These are phyloP conservation scores for Chaetothyriales sp. DNA, from an alignment of 2,329 filamentous ascomycete species.

Conservation along the genomic window DNA sequence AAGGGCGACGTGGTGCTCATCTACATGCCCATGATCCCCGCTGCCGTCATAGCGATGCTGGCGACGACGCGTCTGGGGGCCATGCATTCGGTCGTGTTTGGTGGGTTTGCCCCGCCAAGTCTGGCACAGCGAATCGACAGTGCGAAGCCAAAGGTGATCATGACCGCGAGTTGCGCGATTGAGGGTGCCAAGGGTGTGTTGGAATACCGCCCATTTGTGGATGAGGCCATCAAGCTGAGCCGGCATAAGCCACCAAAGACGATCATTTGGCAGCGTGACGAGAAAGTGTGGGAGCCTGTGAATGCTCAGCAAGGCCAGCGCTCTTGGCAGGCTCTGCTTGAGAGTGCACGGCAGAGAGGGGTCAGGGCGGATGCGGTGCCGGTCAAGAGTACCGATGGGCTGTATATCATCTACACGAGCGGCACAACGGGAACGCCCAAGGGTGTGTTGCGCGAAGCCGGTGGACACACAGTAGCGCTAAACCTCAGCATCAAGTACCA, in stretches of 20 bases:
- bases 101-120: constrained; percentile 68
- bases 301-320: constrained; percentile 52
- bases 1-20: constrained; percentile 78
- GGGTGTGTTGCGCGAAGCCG: constrained; percentile 67
- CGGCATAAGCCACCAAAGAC: constrained; percentile 56
- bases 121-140: constrained; percentile 81
- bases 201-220: constrained; percentile 61
- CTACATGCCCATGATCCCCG: constrained; percentile 96
- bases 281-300: constrained; percentile 59
- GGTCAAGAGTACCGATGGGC: constrained; percentile 57
- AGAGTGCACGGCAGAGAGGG: constrained; percentile 51
- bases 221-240: constrained; percentile 54
- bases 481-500: constrained; percentile 69
- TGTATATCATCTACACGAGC: constrained; percentile 88
- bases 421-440: constrained; percentile 72
- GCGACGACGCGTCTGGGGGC: constrained; percentile 70
- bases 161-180: constrained; percentile 85
- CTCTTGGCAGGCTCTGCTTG: constrained; percentile 64
- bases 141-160: constrained; percentile 55
- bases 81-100: constrained; percentile 83
- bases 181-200: constrained; percentile 70
- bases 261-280: constrained; percentile 71
- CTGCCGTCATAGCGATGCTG: constrained; percentile 71
- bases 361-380: constrained; percentile 61
- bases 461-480: constrained; percentile 73